A percentile compares a stretch with the other conserved stretches of the same genome.
phyloP scores from a whole-genome alignment of 305 asterid genomes.

The Rubia tinctorum region DNA sequence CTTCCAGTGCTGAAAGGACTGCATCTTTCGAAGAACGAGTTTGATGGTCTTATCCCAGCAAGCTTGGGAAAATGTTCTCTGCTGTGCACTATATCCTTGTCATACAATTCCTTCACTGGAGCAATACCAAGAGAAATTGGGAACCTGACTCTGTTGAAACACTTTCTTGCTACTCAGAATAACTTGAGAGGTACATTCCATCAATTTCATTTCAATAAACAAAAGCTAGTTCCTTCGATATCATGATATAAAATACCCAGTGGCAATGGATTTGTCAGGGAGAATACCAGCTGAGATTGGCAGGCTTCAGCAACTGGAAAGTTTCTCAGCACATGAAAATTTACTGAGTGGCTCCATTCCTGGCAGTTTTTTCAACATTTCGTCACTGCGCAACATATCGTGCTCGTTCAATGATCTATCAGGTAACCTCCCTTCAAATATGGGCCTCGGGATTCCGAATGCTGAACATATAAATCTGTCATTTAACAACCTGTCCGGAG shows the following conservation, averaged over 20 bases:
- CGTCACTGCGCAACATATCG: background rate
- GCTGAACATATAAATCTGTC: slow-evolving; percentile 7
- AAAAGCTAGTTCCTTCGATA: too few relatives aligned
- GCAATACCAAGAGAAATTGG: slow-evolving; percentile 19
- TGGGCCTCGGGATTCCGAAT: slow-evolving; percentile 12
- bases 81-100: slow-evolving; percentile 5
- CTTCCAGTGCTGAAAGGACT: slow-evolving; percentile 12
- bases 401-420: slow-evolving; percentile 6
- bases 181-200: too few relatives aligned
- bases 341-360: slow-evolving; percentile 23
- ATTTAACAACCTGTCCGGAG: slow-evolving; percentile 17
- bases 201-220: too few relatives aligned
- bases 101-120: slow-evolving; percentile 16
- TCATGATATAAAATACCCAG: too few relatives aligned
- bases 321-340: background rate
- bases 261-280: background rate
- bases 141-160: slow-evolving; percentile 13
- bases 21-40: slow-evolving; percentile 3
- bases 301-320: slow-evolving; percentile 16
- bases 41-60: slow-evolving; percentile 16
- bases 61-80: slow-evolving; percentile 20
- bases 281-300: slow-evolving; percentile 26
- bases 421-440: slow-evolving; percentile 20
- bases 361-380: slow-evolving; percentile 16
- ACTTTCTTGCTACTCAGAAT: too few relatives aligned